Evolutionary conservation across 495 filamentous ascomycete genomes (phyloP).

Genomic region (Aspergillus indologenus): DNA sequence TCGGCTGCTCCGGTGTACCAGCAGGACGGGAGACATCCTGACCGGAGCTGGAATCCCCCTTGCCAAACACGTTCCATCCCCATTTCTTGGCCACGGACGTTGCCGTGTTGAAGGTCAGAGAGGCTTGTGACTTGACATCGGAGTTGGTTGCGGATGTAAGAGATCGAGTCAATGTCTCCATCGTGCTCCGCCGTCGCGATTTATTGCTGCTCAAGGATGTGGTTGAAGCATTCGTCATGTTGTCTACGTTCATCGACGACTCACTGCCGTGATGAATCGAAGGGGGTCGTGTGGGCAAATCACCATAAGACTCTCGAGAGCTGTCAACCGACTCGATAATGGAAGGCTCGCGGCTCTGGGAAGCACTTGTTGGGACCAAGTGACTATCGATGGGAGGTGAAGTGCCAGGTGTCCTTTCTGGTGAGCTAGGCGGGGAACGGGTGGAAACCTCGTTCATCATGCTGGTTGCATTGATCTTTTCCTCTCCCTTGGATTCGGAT

Average conservation of each 20-base stretch:
- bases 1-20: conserved; percentile 62
- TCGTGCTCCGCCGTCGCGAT: conserved; percentile 34
- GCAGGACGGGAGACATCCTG: conserved; percentile 38
- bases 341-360: conserved; percentile 33
- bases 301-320: conserved; percentile 16
- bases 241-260: conserved; percentile 29
- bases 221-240: conserved; percentile 30
- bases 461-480: conserved; percentile 56
- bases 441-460: conserved; percentile 65
- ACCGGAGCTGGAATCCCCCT: conserved; percentile 39
- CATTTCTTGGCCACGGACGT: conserved; percentile 82
- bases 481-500: conserved; percentile 33
- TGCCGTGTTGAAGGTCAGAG: conserved; percentile 64
- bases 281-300: conserved; percentile 23
- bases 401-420: conserved; percentile 47
- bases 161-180: conserved; percentile 42
- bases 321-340: conserved; percentile 34
- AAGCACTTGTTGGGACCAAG: conserved; percentile 22
- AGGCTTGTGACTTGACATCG: conserved; percentile 33
- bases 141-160: conserved; percentile 25
- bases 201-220: conserved; percentile 30
- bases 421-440: conserved; percentile 57
- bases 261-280: conserved; percentile 27
- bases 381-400: conserved; percentile 47
- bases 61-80: conserved; percentile 69